Percentiles rank a stretch among this genome's conserved stretches.
These are phyloP conservation scores for Neonectria neomacrospora DNA, from an alignment of 2,329 filamentous ascomycete genomes.

Conservation along the genomic window DNA sequence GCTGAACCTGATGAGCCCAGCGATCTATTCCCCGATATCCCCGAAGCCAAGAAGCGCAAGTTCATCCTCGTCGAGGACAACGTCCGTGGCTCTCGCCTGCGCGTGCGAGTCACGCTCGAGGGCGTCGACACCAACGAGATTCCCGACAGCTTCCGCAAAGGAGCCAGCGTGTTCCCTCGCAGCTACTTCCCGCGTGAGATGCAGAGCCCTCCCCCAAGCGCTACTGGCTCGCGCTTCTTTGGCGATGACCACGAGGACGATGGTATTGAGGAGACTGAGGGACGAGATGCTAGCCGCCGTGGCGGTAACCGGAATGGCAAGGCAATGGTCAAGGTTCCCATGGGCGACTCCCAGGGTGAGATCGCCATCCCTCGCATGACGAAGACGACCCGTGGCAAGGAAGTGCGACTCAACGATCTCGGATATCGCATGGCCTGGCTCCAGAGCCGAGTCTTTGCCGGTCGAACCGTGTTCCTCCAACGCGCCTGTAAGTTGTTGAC, in stretches of 20 bases:
- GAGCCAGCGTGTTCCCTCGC: constrained; percentile 88
- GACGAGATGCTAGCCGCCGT: constrained; percentile 53
- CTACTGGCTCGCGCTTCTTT: constrained; percentile 80
- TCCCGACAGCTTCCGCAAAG: constrained; percentile 92
- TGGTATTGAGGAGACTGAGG: constrained; percentile 62
- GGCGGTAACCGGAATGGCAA: constrained; percentile 47
- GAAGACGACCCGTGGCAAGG: constrained; percentile 76
- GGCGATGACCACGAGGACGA: constrained; percentile 71
- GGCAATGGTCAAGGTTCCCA: constrained; percentile 69
- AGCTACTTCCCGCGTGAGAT: constrained; percentile 95
- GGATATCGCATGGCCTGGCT: constrained; percentile 97
- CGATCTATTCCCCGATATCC: constrained; percentile 86
- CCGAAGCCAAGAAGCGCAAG: constrained; percentile 91
- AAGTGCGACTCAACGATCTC: constrained; percentile 91
- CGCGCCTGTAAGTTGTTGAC: constrained; percentile 78
- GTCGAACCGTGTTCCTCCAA: constrained; percentile 87
- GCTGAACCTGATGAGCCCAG: constrained; percentile 69
- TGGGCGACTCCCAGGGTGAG: constrained; percentile 76
- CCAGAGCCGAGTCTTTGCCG: constrained; percentile 91
- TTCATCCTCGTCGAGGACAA: constrained; percentile 96
- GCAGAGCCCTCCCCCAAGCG: constrained; percentile 83
- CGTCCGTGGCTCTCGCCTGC: constrained; percentile 81
- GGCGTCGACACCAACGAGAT: constrained; percentile 95
- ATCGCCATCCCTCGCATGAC: constrained; percentile 81
- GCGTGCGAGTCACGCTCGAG: constrained; percentile 93